Percentiles rank a stretch among this genome's conserved stretches.
phyloP scores from a whole-genome alignment of 139 green algal species.

The Eudorina sp. region DNA sequence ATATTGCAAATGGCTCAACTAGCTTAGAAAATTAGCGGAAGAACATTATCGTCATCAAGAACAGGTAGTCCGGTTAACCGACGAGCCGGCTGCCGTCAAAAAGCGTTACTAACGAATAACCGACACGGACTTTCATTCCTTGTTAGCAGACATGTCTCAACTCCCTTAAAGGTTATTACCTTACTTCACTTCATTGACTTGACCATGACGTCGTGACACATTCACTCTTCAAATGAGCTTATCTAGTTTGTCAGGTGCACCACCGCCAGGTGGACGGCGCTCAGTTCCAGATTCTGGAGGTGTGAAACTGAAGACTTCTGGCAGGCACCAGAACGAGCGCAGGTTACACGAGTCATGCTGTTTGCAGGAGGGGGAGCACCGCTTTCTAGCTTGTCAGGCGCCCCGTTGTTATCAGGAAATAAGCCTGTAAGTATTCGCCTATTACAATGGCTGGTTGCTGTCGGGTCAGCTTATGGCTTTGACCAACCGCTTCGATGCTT shows the following conservation, averaged over 20 bases:
- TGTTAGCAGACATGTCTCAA: too few relatives aligned
- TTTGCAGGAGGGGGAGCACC: background rate
- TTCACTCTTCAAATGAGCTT: background rate
- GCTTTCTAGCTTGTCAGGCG: slow-evolving; percentile 30
- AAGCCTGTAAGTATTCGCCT: slow-evolving; percentile 6
- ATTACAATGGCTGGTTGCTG: background rate
- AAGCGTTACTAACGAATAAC: too few relatives aligned
- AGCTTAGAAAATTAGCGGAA: too few relatives aligned
- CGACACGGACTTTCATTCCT: too few relatives aligned
- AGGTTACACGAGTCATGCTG: too few relatives aligned
- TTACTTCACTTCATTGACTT: background rate
- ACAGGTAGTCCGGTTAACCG: too few relatives aligned
- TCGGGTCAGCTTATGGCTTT: background rate
- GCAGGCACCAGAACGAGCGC: too few relatives aligned
- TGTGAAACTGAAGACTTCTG: background rate
- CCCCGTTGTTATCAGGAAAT: slow-evolving; percentile 17
- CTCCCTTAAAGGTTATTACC: too few relatives aligned
- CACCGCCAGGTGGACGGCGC: background rate
- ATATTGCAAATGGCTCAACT: too few relatives aligned
- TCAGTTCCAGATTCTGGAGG: slow-evolving; percentile 4
- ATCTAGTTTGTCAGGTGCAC: background rate
- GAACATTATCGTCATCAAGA: too few relatives aligned
- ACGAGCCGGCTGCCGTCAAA: too few relatives aligned
- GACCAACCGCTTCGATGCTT: background rate
- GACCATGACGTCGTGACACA: background rate